A percentile compares a stretch with the other conserved stretches of the same genome.
phyloP scores from a whole-genome alignment of 2,329 filamentous ascomycete genomes.

The Penicillium sp. region DNA sequence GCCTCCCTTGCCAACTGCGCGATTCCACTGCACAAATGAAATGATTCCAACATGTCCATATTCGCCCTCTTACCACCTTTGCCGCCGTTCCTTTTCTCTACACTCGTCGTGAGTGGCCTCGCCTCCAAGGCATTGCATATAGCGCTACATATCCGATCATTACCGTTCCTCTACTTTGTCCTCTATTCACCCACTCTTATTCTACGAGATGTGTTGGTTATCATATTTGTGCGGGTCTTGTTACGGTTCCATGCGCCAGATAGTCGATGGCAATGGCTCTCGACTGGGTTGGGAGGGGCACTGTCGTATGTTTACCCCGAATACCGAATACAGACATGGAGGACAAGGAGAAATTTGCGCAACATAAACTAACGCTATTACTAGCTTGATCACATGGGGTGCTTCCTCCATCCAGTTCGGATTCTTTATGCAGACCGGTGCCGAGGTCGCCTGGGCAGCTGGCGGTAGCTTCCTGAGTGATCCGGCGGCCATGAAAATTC shows the following conservation, averaged over 20 bases:
- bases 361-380: constrained; percentile 1
- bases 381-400: constrained; percentile 25
- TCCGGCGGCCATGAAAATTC: constrained; percentile 31
- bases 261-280: constrained; percentile 19
- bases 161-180: constrained; percentile 28
- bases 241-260: constrained; percentile 20
- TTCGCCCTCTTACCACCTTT: constrained; percentile 15
- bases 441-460: constrained; percentile 34
- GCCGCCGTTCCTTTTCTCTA: constrained; percentile 23
- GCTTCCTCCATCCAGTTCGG: constrained; percentile 31
- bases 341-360: neutral
- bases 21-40: constrained; percentile 13
- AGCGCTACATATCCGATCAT: constrained; percentile 25
- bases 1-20: neutral
- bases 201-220: constrained; percentile 28
- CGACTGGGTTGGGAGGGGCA: constrained; percentile 19
- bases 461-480: constrained; percentile 30
- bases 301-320: constrained; percentile 22
- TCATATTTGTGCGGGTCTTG: constrained; percentile 24
- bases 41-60: constrained; percentile 19
- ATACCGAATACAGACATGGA: neutral
- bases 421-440: constrained; percentile 36
- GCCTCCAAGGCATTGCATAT: constrained; percentile 30
- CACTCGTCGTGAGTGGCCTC: constrained; percentile 27
- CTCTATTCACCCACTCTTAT: constrained; percentile 36